Evolutionary conservation across 345 rosid species (phyloP), one percentile per base, ranked within the genome.

Genomic region (Brassica incana): DNA sequence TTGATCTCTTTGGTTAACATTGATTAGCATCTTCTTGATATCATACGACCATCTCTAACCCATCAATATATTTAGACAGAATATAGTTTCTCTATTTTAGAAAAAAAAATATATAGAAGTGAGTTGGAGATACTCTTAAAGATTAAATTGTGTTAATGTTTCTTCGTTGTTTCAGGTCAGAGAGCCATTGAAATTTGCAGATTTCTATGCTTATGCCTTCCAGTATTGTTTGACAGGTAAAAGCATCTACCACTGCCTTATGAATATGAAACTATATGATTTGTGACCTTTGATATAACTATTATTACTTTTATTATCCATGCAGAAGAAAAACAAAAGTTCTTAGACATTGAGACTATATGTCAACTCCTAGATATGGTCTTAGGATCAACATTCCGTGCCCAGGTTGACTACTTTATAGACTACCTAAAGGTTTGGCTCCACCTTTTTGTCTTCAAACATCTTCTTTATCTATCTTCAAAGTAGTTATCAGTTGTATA

Each of bases 321-420:
- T 66, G 64, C 85, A 95, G 99, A 95, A 87, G 99, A 93, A 83
- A 93, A 88, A 81, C 98, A 95, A 78, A 95, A 93, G 87, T 80
- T 86, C 82, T 85, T 95, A 32, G 98, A 95, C 86, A 87, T 90
- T 50, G 97, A 95, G 82, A 95, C 90, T 76, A 90, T 86, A 72
- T 93, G 98, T 40, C 90, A 93, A 80, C 87, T 95, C 76, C 85
- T 95, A 84, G 89, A 87, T 71, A 85, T 95, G 71, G 93, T 95
- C 66, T 85, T 95, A 71, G 94, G 97, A 62, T 85, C 93, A 54
- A 87, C 83, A 76, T 91, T 87, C 68, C 88, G 79, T 36, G 88
- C 93, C n/a, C 92, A 89, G 81, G 91, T 93, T 78, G 95, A 93
- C 83, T 82, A 86, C 71, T 88, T 95, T 52, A 74, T 85, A 6